These are phyloP conservation scores for Kwoniella bestiolae DNA, from an alignment of 768 basidiomycete genomes.

Conservation along the genomic window DNA sequence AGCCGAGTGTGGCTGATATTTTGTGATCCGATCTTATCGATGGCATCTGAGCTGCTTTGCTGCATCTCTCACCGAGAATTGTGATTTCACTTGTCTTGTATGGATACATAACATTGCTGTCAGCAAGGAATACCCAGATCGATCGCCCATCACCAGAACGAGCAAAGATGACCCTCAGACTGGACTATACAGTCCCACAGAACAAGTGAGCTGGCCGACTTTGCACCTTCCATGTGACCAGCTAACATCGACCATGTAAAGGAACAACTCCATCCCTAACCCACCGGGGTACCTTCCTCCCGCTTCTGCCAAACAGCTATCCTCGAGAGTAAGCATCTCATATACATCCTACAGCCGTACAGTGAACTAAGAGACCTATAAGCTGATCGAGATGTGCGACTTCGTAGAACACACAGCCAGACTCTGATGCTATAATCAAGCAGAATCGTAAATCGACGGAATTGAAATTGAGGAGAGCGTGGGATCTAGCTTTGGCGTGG, in stretches of 20 bases:
- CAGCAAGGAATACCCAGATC: neutral
- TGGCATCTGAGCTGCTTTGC: neutral
- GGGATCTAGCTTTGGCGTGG: slow-evolving; percentile 55
- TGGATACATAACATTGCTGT: neutral
- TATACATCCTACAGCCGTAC: neutral
- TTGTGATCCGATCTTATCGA: neutral
- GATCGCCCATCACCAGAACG: neutral
- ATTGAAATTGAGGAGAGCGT: slow-evolving; percentile 51
- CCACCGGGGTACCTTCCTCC: slow-evolving; percentile 40
- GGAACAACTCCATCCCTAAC: slow-evolving; percentile 38
- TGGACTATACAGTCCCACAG: slow-evolving; percentile 33
- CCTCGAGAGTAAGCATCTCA: neutral
- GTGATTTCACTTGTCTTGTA: neutral
- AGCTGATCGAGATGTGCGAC: neutral
- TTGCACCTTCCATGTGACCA: neutral
- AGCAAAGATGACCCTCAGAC: slow-evolving; percentile 26
- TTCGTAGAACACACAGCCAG: neutral
- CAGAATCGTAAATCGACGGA: slow-evolving; percentile 41
- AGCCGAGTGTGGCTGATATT: neutral
- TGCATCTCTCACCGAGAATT: neutral
- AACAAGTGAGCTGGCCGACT: slow-evolving; percentile 24
- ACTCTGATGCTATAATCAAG: slow-evolving; percentile 28
- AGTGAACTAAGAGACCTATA: no score
- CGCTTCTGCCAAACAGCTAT: slow-evolving; percentile 11
- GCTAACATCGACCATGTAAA: slow-evolving; percentile 11